Conservation (phyloP, 345 rosid species). For the Ceriops zippeliana region DNA sequence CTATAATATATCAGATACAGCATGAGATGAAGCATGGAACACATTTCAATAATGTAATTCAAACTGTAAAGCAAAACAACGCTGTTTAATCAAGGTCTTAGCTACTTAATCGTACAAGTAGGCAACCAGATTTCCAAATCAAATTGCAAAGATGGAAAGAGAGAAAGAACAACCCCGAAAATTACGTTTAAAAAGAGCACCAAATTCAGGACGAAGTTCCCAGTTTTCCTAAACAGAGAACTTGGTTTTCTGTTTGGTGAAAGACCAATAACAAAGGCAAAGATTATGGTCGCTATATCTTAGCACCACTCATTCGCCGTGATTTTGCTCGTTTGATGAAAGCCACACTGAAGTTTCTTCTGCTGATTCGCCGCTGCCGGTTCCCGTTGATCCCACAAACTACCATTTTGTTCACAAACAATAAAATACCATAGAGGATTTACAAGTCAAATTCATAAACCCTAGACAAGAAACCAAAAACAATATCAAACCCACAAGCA, state of each 20-base stretch:
- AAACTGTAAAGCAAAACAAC: too few species aligned
- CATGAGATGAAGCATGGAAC: too few species aligned
- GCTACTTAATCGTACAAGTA: too few species aligned
- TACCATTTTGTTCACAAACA: neutral
- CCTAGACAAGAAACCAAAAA: neutral
- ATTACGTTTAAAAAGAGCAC: too few species aligned
- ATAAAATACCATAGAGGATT: neutral
- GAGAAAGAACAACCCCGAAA: too few species aligned
- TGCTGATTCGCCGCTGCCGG: neutral
- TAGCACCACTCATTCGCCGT: slow-evolving; percentile 2
- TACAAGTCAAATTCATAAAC: neutral
- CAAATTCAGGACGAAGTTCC: neutral
- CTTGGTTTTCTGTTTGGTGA: neutral
- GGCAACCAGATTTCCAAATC: too few species aligned
- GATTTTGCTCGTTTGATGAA: slow-evolving; percentile 4
- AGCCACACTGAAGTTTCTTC: slow-evolving; percentile 11
- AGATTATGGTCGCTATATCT: neutral
- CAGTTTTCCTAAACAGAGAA: neutral
- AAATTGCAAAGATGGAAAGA: too few species aligned
- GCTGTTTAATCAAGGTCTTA: too few species aligned
- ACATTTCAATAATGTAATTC: too few species aligned
- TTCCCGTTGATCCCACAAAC: neutral
- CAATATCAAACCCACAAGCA: slow-evolving; percentile 7
- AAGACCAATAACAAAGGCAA: too few species aligned
- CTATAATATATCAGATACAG: too few species aligned